Base-by-base conservation (phyloP, 1,284 basidiomycete species). In the Omphalotus olearius region DNA sequence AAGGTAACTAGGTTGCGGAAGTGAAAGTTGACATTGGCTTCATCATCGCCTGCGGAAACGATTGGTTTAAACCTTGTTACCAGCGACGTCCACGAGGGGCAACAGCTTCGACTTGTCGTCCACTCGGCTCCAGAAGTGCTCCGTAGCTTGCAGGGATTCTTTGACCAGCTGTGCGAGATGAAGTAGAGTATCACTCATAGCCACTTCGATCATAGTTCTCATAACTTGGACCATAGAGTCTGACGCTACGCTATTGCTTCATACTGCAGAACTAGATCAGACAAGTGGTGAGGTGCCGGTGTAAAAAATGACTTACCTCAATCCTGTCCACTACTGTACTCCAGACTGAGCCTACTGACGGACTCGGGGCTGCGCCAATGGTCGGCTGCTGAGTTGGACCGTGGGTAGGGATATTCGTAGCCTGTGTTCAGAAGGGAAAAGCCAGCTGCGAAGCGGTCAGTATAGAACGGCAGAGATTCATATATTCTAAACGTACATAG, bases 221-320 rank as follows among this genome's bases (percentile, higher is more conserved):
- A 98, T 82, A 47, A 98, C 83, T 64, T 91, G 86, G 7, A 96
- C 86, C 60, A 98, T 78, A 0, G 92, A 88, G 62, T 88, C 91
- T 47, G 84, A 92, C 14, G 85, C 85, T 51, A 84, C 78, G 51
- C 91, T 91, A 56, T 83, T 84, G 4, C n/a, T n/a, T n/a, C n/a
- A n/a, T n/a, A n/a, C n/a, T n/a, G n/a, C n/a, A n/a, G n/a, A n/a
- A n/a, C n/a, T n/a, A n/a, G n/a, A n/a, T n/a, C n/a, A n/a, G n/a
- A n/a, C n/a, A n/a, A n/a, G n/a, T n/a, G n/a, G n/a, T n/a, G n/a
- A n/a, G n/a, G n/a, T n/a, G n/a, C n/a, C n/a, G n/a, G n/a, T n/a
- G n/a, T n/a, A n/a, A n/a, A n/a, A n/a, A n/a, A n/a, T n/a, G n/a
- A n/a, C n/a, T n/a, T n/a, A n/a, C n/a, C n/a, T n/a, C n/a, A n/a